These are phyloP conservation scores for Cladorrhinum sp. DNA, from an alignment of 2,329 filamentous ascomycete genomes.

Conservation along the genomic window DNA sequence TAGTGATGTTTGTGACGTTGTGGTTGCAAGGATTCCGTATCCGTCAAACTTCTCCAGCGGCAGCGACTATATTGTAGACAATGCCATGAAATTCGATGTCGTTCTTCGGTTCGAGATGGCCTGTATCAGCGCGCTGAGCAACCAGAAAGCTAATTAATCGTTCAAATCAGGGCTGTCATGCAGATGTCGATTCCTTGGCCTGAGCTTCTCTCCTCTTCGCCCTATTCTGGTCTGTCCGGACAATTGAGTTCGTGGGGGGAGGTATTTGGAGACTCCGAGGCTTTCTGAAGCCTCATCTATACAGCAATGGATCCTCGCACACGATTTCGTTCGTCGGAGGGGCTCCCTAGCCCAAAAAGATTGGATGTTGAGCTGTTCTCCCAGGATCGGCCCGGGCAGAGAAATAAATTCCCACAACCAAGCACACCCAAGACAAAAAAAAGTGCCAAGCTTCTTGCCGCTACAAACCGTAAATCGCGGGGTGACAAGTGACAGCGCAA, in stretches of 20 bases:
- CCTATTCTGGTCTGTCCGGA: background rate
- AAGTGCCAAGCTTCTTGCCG: background rate
- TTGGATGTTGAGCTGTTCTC: background rate
- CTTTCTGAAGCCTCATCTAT: background rate
- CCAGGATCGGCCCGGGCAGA: background rate
- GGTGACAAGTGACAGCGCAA: background rate
- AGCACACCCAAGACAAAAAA: background rate
- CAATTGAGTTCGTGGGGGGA: background rate
- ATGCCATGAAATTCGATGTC: conserved; percentile 8
- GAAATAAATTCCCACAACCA: background rate
- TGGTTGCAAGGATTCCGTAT: background rate
- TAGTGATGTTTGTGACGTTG: background rate
- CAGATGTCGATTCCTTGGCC: background rate
- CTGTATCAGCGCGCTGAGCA: too few relatives aligned
- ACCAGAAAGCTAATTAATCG: background rate
- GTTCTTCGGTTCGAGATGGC: background rate
- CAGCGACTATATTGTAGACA: conserved; percentile 6
- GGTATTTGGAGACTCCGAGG: background rate
- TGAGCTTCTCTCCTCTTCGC: background rate
- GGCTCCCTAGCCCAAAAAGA: background rate
- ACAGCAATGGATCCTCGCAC: background rate
- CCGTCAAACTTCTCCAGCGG: background rate
- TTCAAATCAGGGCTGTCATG: background rate
- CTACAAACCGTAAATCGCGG: background rate
- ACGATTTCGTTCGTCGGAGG: background rate